These are phyloP conservation scores for Hypholoma sublateritium DNA, from an alignment of 768 basidiomycete genomes.

Conservation along the genomic window DNA sequence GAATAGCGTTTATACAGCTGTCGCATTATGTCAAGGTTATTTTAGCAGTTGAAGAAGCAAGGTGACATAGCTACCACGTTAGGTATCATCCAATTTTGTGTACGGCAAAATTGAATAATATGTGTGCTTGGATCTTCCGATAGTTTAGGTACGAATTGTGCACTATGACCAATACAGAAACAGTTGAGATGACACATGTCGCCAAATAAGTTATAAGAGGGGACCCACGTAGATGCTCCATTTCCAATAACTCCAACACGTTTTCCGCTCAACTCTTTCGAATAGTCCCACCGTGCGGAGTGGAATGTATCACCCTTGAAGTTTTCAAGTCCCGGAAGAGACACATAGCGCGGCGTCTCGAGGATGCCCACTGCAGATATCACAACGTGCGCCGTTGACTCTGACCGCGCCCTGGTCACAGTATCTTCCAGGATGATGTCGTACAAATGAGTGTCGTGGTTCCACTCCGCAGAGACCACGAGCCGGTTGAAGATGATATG, in stretches of 20 bases:
- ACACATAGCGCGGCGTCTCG: constrained; percentile 40
- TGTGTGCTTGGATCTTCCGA: constrained; percentile 37
- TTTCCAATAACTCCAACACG: constrained; percentile 60
- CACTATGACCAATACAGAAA: constrained; percentile 26
- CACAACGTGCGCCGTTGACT: constrained; percentile 42
- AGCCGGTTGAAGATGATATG: constrained; percentile 42
- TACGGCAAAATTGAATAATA: constrained; percentile 51
- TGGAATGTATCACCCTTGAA: constrained; percentile 56
- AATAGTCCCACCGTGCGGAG: constrained; percentile 47
- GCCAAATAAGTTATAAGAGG: background rate
- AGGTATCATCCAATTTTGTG: constrained; percentile 48
- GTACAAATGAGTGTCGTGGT: constrained; percentile 32
- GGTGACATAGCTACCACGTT: constrained; percentile 30
- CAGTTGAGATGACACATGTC: background rate
- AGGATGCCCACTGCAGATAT: constrained; percentile 52
- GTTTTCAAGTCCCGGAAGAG: constrained; percentile 29
- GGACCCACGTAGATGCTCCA: constrained; percentile 51
- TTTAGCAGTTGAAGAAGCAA: background rate
- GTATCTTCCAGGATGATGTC: constrained; percentile 33
- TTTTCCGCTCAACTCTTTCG: constrained; percentile 41
- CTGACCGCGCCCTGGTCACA: constrained; percentile 23
- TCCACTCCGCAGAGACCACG: constrained; percentile 49
- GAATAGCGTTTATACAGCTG: constrained; percentile 18
- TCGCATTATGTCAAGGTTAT: background rate
- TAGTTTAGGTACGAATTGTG: constrained; percentile 50